Evolutionary conservation across 2,329 filamentous ascomycete species (phyloP), one percentile per base, ranked within the genome.

Genomic region (Fusarium euwallaceae): DNA sequence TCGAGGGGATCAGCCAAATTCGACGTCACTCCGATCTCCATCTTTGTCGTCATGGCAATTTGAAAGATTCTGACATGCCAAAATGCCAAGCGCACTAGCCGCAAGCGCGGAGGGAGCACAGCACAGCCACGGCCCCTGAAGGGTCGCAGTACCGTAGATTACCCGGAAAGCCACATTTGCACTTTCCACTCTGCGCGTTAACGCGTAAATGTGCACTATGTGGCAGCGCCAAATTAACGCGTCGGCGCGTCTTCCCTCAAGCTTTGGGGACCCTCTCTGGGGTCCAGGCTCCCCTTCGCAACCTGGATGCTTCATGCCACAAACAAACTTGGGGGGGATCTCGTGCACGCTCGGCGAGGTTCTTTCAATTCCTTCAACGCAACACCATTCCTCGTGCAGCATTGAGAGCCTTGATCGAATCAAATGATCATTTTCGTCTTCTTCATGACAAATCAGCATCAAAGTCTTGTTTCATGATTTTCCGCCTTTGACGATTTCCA

Each of bases 151-250:
- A 20, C 74, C 74, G 72, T 61, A 12, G 39, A 60, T 77, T 76
- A 78, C 34, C 76, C 74, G 74, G 3, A 10, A 5, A 32, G 51
- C 41, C 60, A 56, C 41, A 60, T 20, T 39, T 29, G 2, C 16
- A n/a, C 34, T 53, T 58, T 51, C 14, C 55, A 27, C 60, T 53
- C 63, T 56, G 61, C 34, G 36, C 29, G 66, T 17, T 24, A 34
- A 72, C 73, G 66, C 64, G 61, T 72, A 67, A 72, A 77, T 77
- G 78, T 78, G 73, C 68, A 61, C 62, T 4, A 64, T 43, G 56
- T 65, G 55, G 41, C 62, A 68, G 80, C 80, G 76, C 81, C 80
- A 82, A 73, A 80, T 77, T 74, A 66, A 81, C 81, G 81, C 81
- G 81, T 74, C 32, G 59, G 74, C 80, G 81, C 80, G 81, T 80